Conservation (phyloP, 352 stramenopile genomes). For the Globisporangium megalacanthum region DNA sequence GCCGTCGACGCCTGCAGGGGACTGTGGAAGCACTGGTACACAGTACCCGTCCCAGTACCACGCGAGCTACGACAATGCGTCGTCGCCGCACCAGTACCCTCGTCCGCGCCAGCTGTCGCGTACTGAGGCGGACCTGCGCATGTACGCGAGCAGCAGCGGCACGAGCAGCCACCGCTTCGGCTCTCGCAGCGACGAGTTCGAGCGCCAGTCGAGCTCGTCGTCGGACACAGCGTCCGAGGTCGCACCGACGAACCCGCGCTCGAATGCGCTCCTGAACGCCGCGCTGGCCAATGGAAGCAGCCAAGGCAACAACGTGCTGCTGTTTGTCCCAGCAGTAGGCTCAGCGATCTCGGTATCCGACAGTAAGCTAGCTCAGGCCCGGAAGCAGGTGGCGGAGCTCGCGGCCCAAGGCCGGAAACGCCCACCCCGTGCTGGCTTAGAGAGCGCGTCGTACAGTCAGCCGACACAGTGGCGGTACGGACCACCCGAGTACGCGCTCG, state of each 20-base stretch:
- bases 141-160: neutral
- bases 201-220: neutral
- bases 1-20: neutral
- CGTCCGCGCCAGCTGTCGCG: neutral
- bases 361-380: conserved; percentile 47
- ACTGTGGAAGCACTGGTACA: too few species aligned
- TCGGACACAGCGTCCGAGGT: neutral
- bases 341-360: conserved; percentile 66
- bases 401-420: conserved; percentile 44
- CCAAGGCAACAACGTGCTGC: conserved; percentile 43
- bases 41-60: neutral
- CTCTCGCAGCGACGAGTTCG: neutral
- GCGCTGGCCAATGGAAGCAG: conserved; percentile 10
- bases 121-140: neutral
- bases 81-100: neutral
- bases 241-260: neutral
- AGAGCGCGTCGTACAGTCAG: conserved; percentile 10
- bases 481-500: conserved; percentile 59
- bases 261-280: neutral
- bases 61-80: neutral
- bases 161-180: neutral
- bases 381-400: conserved; percentile 52
- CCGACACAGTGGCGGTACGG: conserved; percentile 60
- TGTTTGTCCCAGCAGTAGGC: conserved; percentile 64
- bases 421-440: conserved; percentile 41